Base-by-base conservation (phyloP, 352 stramenopile genomes). In the Globisporangium yorkense region DNA sequence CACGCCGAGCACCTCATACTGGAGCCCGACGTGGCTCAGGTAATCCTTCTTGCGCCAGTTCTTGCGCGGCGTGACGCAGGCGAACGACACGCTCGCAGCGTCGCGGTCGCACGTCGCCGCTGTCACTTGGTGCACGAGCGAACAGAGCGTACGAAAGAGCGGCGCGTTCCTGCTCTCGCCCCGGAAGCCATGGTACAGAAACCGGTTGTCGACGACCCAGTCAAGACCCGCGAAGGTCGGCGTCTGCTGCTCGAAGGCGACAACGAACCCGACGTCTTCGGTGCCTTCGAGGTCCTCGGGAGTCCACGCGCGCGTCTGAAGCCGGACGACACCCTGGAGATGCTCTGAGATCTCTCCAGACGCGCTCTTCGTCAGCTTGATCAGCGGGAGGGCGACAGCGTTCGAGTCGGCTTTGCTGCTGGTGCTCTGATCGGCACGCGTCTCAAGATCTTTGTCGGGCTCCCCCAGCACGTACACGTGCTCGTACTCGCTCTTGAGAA, bases 1-100 rank as follows among this genome's bases (percentile, higher is more conserved):
- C 5, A 77, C 37, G 27, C 67, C 67, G 31, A 71, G 66, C 12
- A 80, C 54, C 10, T 70, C 59, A 24, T 71, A 81, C 9, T 47
- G 52, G 9, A 83, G 59, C 7, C 62, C 52, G 7, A 57, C 31
- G 40, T 85, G 78, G 0, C 71, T 61, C 16, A 89, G 45, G 40
- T 74, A 89, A 29, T 85, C 75, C 49, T 75, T 69, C 45, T 83
- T 84, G 43, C 77, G 73, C 80, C 80, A 89, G 37, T 83, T 76
- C 56, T 87, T 89, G 24, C 77, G 66, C 20, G 72, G 71, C 2
- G 77, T 80, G 3, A 89, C 27, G 20, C 64, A 84, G 44, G 86
- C 56, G 8, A 88, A 35, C 21, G 48, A 62, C 13, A 56, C 10
- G 33, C 24, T 27, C 24, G 24, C 24, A 27, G 24, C 24, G 24